Evolutionary conservation across 176 grass and related monocot genomes (phyloP).

Genomic region (Alloteropsis semialata): DNA sequence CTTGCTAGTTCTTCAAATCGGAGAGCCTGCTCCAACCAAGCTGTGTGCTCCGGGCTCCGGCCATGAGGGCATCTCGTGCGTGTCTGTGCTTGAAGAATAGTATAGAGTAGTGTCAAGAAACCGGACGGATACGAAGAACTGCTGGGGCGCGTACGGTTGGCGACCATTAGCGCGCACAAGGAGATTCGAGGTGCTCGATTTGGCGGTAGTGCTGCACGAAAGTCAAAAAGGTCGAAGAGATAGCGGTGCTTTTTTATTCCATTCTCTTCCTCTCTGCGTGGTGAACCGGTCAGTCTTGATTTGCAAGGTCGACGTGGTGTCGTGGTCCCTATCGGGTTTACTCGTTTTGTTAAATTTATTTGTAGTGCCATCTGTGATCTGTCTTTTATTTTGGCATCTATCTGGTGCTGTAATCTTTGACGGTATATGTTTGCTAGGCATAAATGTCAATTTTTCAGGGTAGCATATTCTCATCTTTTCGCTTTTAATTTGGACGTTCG

Average conservation of each 20-base stretch:
- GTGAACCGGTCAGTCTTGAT: not conserved
- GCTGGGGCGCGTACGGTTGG: not conserved
- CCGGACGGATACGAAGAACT: not conserved
- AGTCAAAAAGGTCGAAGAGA: too few species aligned
- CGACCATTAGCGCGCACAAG: not conserved
- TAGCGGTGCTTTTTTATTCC: not conserved
- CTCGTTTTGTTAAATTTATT: not conserved
- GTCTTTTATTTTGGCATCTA: not conserved
- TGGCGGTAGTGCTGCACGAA: not conserved
- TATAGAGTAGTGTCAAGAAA: not conserved
- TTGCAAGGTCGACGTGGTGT: not conserved
- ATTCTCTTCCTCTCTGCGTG: not conserved
- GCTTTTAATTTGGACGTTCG: not conserved
- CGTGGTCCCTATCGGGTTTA: not conserved
- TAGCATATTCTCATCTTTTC: not conserved
- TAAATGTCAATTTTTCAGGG: not conserved
- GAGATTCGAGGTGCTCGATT: not conserved
- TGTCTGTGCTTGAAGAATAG: not conserved
- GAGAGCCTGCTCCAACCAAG: too few species aligned
- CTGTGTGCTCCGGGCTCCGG: too few species aligned
- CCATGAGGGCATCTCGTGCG: not conserved
- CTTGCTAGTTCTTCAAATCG: too few species aligned
- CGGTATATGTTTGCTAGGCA: not conserved
- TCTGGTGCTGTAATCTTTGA: not conserved
- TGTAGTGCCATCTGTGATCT: too few species aligned